phyloP scores from a whole-genome alignment of 2,329 filamentous ascomycete genomes.

The Fusarium proliferatum region DNA sequence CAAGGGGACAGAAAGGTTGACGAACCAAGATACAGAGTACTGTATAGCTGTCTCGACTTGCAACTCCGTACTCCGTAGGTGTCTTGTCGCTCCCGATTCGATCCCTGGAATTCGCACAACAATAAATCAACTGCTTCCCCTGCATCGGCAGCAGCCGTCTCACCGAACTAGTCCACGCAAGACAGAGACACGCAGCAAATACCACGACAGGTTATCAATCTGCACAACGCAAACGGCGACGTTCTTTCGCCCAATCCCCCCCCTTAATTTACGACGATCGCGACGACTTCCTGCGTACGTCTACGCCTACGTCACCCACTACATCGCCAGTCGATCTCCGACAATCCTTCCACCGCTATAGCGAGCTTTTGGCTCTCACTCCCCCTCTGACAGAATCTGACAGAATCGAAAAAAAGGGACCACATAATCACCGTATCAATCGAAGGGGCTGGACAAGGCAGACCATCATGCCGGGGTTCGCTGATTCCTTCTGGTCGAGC shows the following conservation, averaged over 20 bases:
- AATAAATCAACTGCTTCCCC: conserved; percentile 38
- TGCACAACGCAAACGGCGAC: conserved; percentile 25
- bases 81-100: conserved; percentile 10
- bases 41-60: conserved; percentile 5
- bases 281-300: conserved; percentile 24
- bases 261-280: conserved; percentile 23
- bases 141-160: conserved; percentile 41
- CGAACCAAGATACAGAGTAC: conserved; percentile 25
- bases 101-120: conserved; percentile 29
- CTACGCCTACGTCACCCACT: conserved; percentile 11
- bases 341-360: conserved; percentile 17
- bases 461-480: conserved; percentile 82
- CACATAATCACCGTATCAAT: conserved; percentile 21
- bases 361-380: conserved; percentile 23
- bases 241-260: conserved; percentile 10
- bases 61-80: conserved; percentile 11
- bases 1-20: conserved; percentile 33
- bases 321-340: conserved; percentile 20
- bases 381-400: conserved; percentile 10
- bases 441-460: conserved; percentile 43
- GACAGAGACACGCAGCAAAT: conserved; percentile 43
- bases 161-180: conserved; percentile 39
- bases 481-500: conserved; percentile 96
- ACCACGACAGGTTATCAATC: conserved; percentile 23
- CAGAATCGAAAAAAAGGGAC: conserved; percentile 16